A percentile compares a stretch with the other conserved stretches of the same genome.
Evolutionary conservation across 345 rosid species (phyloP).

Genomic region (Atalantia buxifolia): DNA sequence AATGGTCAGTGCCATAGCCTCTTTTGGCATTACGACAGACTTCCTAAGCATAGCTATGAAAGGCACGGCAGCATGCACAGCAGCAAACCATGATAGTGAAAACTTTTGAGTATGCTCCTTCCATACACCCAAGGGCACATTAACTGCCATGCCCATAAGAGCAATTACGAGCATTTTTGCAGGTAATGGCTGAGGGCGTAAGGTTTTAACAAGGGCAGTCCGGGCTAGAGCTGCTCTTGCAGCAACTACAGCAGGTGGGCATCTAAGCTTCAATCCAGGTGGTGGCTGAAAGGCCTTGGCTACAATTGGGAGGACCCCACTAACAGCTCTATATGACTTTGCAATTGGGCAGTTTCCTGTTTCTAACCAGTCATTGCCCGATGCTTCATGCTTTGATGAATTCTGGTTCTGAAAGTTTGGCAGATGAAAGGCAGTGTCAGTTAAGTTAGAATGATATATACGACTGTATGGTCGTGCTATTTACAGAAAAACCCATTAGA

Average conservation of each 20-base stretch:
- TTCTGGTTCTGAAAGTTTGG: constrained; percentile 43
- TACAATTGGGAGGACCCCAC: constrained; percentile 67
- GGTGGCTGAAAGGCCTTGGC: constrained; percentile 62
- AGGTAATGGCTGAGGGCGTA: constrained; percentile 89
- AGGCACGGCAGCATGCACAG: constrained; percentile 92
- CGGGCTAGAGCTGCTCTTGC: constrained; percentile 84
- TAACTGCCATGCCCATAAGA: constrained; percentile 81
- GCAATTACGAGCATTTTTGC: constrained; percentile 78
- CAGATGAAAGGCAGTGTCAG: not conserved
- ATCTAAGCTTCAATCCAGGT: constrained; percentile 57
- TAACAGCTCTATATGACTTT: constrained; percentile 76
- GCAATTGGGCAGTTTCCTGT: constrained; percentile 88
- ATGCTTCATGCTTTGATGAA: constrained; percentile 60
- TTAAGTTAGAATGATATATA: not conserved
- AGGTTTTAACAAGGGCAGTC: constrained; percentile 61
- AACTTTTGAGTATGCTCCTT: constrained; percentile 82
- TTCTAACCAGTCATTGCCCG: constrained; percentile 73
- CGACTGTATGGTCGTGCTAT: too few relatives aligned
- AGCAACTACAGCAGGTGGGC: constrained; percentile 80
- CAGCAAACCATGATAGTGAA: constrained; percentile 78
- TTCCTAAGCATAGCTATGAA: constrained; percentile 92
- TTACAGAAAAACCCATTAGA: too few relatives aligned
- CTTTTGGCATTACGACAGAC: constrained; percentile 76
- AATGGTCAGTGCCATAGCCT: constrained; percentile 86
- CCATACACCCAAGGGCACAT: constrained; percentile 85